Conservation (phyloP, 163 green algal genomes). For the Coccomyxa subellipsoidea region DNA sequence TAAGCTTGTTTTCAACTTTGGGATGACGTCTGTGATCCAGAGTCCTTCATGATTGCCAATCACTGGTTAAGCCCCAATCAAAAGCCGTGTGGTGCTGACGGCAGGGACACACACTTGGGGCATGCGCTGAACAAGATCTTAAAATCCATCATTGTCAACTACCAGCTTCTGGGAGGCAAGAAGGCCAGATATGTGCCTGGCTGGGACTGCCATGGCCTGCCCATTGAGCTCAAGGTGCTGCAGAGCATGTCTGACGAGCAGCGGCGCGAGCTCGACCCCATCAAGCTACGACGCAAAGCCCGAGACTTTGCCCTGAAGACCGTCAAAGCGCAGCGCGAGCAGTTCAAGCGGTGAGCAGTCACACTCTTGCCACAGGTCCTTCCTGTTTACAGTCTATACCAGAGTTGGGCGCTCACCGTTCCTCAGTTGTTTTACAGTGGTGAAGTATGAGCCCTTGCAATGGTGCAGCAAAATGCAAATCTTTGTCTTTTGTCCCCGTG, state of each 20-base stretch:
- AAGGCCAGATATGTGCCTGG: slow-evolving; percentile 60
- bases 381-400: too few species aligned
- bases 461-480: too few species aligned
- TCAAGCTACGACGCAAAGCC: slow-evolving; percentile 85
- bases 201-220: slow-evolving; percentile 98
- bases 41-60: too few species aligned
- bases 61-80: too few species aligned
- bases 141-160: slow-evolving; percentile 75
- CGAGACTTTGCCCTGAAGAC: slow-evolving; percentile 84
- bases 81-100: background rate
- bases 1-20: background rate
- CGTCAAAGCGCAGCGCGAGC: slow-evolving; percentile 79
- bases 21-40: background rate
- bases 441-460: too few species aligned
- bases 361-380: background rate
- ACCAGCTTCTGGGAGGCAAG: slow-evolving; percentile 78
- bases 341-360: slow-evolving; percentile 82
- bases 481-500: too few species aligned
- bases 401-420: too few species aligned
- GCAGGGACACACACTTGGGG: slow-evolving; percentile 92
- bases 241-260: slow-evolving; percentile 63
- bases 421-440: too few species aligned
- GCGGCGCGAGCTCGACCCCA: slow-evolving; percentile 58
- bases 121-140: slow-evolving; percentile 92
- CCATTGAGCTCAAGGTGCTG: slow-evolving; percentile 97